A percentile compares a stretch with the other conserved stretches of the same genome.
Conservation (phyloP, 129 eudicot genomes). For the Erigeron canadensis region DNA sequence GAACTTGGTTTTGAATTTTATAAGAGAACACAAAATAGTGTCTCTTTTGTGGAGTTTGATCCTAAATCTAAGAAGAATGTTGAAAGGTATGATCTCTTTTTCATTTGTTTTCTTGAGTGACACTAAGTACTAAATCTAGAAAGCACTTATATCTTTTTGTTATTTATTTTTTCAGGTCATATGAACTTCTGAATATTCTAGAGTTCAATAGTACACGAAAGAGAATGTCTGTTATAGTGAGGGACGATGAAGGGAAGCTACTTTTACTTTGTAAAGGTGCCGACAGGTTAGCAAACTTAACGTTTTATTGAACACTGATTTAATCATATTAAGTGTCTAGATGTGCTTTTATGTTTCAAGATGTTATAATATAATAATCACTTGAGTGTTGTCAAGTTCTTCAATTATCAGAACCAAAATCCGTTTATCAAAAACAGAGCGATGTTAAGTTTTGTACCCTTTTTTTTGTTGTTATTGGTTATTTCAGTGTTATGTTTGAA, state of each 20-base stretch:
- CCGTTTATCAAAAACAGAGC: too few species aligned
- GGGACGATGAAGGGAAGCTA: conserved; percentile 48
- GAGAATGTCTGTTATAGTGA: conserved; percentile 59
- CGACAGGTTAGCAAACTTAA: conserved; percentile 46
- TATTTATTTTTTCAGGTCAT: conserved; percentile 34
- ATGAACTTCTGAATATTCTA: conserved; percentile 40
- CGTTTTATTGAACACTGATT: neutral
- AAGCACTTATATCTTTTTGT: neutral
- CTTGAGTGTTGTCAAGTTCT: neutral
- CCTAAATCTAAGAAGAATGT: conserved; percentile 30
- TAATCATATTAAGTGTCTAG: neutral
- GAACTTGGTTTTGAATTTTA: conserved; percentile 65
- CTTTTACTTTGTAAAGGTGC: conserved; percentile 58
- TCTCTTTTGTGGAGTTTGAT: conserved; percentile 47
- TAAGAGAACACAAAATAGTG: conserved; percentile 53
- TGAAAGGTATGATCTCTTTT: conserved; percentile 43
- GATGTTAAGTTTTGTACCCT: neutral
- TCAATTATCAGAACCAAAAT: too few species aligned
- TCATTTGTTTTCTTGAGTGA: neutral
- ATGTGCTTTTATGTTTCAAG: neutral
- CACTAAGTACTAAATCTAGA: neutral
- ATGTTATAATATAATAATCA: neutral
- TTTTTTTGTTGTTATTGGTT: neutral
- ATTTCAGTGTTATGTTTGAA: conserved; percentile 54
- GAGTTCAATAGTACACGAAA: conserved; percentile 64